phyloP scores from a whole-genome alignment of 345 rosid genomes.

The Citrus glauca region DNA sequence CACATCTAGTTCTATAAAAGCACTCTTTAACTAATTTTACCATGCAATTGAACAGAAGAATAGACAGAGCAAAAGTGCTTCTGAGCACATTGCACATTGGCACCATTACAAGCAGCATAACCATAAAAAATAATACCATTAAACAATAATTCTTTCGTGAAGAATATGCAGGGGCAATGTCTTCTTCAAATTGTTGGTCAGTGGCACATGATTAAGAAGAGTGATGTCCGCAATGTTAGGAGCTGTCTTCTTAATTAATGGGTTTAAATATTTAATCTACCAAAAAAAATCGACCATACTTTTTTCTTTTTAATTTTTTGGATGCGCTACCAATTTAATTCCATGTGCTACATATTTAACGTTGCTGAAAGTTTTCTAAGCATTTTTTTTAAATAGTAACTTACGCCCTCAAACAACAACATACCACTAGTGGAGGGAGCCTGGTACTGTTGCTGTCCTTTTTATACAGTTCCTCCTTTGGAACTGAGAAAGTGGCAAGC shows the following conservation, averaged over 20 bases:
- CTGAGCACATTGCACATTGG: conserved; percentile 10
- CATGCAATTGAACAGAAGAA: not conserved
- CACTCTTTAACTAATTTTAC: not conserved
- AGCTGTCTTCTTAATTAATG: conserved; percentile 11
- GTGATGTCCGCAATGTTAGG: conserved; percentile 25
- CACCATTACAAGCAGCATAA: not conserved
- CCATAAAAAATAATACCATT: not conserved
- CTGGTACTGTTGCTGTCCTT: too few relatives aligned
- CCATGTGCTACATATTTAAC: not conserved
- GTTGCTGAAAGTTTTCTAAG: not conserved
- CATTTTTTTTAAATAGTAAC: not conserved
- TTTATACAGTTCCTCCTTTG: conserved; percentile 14
- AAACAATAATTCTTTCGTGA: not conserved
- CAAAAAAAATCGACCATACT: too few relatives aligned
- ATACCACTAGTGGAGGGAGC: too few relatives aligned
- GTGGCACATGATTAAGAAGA: not conserved
- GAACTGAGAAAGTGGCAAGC: too few relatives aligned
- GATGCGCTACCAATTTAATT: not conserved
- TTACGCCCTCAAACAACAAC: too few relatives aligned
- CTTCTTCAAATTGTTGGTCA: not conserved
- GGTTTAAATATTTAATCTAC: not conserved
- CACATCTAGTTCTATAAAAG: not conserved
- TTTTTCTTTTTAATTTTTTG: too few relatives aligned
- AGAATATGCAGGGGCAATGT: conserved; percentile 12
- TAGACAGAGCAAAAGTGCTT: conserved; percentile 19